Evolutionary conservation across 495 filamentous ascomycete species (phyloP).

Genomic region (Daldinia decipiens): DNA sequence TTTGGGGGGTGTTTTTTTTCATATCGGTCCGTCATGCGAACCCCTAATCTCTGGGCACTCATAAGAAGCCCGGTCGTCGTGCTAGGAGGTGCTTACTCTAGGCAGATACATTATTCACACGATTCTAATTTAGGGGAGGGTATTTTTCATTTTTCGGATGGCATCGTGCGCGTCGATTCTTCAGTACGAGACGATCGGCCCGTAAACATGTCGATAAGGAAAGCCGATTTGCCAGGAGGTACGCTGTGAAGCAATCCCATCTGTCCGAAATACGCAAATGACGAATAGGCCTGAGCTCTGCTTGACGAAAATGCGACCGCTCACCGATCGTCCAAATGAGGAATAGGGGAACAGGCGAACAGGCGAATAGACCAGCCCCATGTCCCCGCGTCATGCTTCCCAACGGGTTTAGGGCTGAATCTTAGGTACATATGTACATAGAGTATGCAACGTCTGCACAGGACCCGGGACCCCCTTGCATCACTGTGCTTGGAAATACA

Average conservation of each 20-base stretch:
- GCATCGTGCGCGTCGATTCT: constrained; percentile 1
- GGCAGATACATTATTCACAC: constrained; percentile 30
- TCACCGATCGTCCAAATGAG: constrained; percentile 39
- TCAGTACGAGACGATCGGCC: constrained; percentile 24
- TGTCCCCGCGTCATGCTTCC: constrained; percentile 38
- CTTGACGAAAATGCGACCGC: constrained; percentile 31
- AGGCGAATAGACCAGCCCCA: constrained; percentile 21
- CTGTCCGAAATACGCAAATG: constrained; percentile 27
- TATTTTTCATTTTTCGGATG: constrained; percentile 5
- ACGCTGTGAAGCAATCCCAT: constrained; percentile 20
- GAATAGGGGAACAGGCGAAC: constrained; percentile 11
- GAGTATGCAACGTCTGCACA: constrained; percentile 10
- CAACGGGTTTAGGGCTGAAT: constrained; percentile 45
- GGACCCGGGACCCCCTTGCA: constrained; percentile 25
- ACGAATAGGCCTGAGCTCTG: constrained; percentile 10
- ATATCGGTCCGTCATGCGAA: constrained; percentile 31
- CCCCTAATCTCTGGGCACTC: constrained; percentile 11
- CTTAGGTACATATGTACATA: constrained; percentile 24
- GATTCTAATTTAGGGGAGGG: constrained; percentile 7
- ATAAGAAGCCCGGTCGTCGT: neutral
- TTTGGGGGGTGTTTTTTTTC: neutral
- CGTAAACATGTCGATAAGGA: constrained; percentile 18
- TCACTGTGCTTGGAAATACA: constrained; percentile 25
- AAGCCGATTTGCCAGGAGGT: constrained; percentile 23
- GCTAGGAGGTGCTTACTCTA: constrained; percentile 23